A percentile compares a stretch with the other conserved stretches of the same genome.
Evolutionary conservation across 306 rosid species (phyloP).

Genomic region (Ochetophila trinervis): DNA sequence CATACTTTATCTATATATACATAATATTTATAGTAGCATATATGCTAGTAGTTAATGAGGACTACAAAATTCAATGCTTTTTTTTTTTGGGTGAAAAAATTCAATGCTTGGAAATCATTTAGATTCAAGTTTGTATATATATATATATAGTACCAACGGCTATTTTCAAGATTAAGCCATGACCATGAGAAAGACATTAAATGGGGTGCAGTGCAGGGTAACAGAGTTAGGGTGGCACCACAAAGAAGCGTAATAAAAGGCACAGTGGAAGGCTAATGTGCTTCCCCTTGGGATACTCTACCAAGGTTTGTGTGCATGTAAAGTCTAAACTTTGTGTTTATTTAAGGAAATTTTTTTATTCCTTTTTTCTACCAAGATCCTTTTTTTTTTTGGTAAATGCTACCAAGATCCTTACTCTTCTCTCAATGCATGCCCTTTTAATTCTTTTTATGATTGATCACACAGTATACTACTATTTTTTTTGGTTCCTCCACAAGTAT

Average conservation of each 20-base stretch:
- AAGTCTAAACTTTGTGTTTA: not conserved
- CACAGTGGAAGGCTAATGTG: not conserved
- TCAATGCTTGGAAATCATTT: not conserved
- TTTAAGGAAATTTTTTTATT: too few species aligned
- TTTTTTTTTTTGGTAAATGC: too few species aligned
- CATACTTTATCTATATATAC: too few species aligned
- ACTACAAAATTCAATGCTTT: too few species aligned
- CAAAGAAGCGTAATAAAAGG: conserved; percentile 12
- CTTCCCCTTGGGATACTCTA: conserved; percentile 12
- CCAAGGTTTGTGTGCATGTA: conserved; percentile 6
- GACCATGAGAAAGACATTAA: not conserved
- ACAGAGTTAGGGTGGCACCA: conserved; percentile 17
- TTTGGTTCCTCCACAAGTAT: too few species aligned
- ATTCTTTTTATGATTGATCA: conserved; percentile 21
- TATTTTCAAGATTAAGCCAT: not conserved
- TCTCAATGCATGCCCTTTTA: conserved; percentile 22
- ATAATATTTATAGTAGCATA: too few species aligned
- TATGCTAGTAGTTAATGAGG: too few species aligned
- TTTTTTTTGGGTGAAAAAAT: too few species aligned
- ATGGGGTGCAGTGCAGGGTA: conserved; percentile 3
- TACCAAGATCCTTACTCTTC: conserved; percentile 27
- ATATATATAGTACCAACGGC: too few species aligned
- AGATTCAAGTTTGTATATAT: too few species aligned
- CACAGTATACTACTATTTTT: conserved; percentile 2
- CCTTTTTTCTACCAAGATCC: conserved; percentile 8